Evolutionary conservation across 2,329 filamentous ascomycete genomes (phyloP), one percentile per base, ranked within the genome.

Genomic region (Rosellinia necatrix): DNA sequence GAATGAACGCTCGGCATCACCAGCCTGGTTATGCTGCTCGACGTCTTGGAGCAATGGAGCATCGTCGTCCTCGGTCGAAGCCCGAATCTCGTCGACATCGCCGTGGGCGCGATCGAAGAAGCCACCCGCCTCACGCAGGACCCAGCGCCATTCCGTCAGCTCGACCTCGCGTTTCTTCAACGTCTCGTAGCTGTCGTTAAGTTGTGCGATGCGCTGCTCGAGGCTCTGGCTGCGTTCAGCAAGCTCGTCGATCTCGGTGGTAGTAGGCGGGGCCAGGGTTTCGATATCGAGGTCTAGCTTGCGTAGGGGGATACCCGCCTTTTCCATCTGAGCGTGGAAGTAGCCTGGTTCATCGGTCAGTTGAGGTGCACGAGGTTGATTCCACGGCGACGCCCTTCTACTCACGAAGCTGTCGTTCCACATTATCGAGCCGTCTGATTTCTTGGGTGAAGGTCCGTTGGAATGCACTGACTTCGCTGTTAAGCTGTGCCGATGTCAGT

Each of bases 181-280:
- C 13, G 92, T 97, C 79, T 99, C 94, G 75, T 99, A 97, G 78
- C 92, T 97, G 72, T 97, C 94, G 73, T 97, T 97, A 60, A 99
- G 78, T 64, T 92, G 93, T 56, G 86, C 88, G 64, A 99, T 86
- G 60, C 94, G 86, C 77, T 96, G 90, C 76, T 99, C 94, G 53
- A 99, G 82, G 74, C 87, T 89, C 76, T 97, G 91, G 73, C 91
- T 91, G 68, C 93, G 90, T 72, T 97, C 93, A 56, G 91, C 85
- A 60, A 99, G 85, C 74, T 97, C 92, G 71, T 99, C 94, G 61
- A 99, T 99, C 76, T 99, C 94, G 62, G 91, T 89, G 37, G 93
- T 93, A 44, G 92, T 90, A 9, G 94, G 93, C 8, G 92, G 87
- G 34, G 92, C 91, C 63, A 97, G 85, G 52, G 88, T 88, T 71